These are phyloP conservation scores for Metroxylon sagu DNA, from an alignment of 176 grass and related monocot species.

Conservation along the genomic window DNA sequence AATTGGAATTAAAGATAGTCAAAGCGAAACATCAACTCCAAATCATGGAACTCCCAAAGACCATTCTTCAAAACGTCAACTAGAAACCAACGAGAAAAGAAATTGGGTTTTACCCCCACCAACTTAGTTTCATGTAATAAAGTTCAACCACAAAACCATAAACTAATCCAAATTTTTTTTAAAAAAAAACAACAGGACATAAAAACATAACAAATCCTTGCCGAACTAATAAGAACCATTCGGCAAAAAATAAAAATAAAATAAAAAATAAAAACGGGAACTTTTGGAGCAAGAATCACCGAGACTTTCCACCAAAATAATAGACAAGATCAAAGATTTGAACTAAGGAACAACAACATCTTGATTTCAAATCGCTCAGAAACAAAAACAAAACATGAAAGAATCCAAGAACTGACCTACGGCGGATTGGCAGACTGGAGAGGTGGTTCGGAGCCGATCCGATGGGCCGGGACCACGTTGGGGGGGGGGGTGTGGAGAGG, in stretches of 20 bases:
- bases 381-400: slow-evolving; percentile 30
- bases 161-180: no score
- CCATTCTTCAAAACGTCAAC: slow-evolving; percentile 7
- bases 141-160: no score
- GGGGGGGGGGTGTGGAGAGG: no score
- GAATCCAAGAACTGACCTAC: slow-evolving; percentile 40
- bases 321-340: slow-evolving; percentile 16
- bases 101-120: no score
- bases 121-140: no score
- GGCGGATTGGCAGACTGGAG: slow-evolving; percentile 29
- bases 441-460: slow-evolving; percentile 16
- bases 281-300: slow-evolving; percentile 9
- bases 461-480: background rate
- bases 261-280: no score
- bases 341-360: slow-evolving; percentile 25
- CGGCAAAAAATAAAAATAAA: no score
- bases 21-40: slow-evolving; percentile 2
- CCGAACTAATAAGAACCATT: no score
- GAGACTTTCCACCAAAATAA: background rate
- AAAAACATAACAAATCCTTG: no score
- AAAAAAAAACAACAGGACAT: background rate
- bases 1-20: background rate
- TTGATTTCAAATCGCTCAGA: slow-evolving; percentile 30
- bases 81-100: background rate
- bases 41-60: background rate